These are phyloP conservation scores for Nitzschia palea DNA, from an alignment of 108 stramenopile genomes.

Conservation along the genomic window DNA sequence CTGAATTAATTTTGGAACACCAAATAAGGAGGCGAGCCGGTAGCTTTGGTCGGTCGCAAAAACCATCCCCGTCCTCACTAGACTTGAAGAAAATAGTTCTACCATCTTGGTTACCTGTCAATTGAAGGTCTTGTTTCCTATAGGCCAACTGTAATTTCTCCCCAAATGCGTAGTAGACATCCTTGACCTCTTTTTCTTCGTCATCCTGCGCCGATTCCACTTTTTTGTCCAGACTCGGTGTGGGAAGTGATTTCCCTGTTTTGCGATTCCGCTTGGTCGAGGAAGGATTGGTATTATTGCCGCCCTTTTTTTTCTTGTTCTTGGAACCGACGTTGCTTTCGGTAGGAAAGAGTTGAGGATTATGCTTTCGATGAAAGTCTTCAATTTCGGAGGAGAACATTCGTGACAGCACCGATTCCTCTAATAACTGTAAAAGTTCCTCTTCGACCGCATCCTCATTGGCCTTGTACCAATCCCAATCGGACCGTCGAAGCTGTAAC, in stretches of 20 bases:
- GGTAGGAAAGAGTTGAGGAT: constrained; percentile 17
- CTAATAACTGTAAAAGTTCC: constrained; percentile 36
- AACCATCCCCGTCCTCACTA: background rate
- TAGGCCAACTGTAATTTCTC: constrained; percentile 37
- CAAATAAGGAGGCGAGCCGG: constrained; percentile 33
- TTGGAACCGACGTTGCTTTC: constrained; percentile 20
- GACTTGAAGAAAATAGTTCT: constrained; percentile 15
- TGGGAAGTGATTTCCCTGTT: background rate
- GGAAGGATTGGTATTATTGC: background rate
- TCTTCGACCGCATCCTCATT: constrained; percentile 20
- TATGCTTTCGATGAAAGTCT: constrained; percentile 18
- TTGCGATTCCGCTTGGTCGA: constrained; percentile 4
- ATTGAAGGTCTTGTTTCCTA: constrained; percentile 9
- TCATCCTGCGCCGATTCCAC: background rate
- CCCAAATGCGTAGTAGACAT: constrained; percentile 42
- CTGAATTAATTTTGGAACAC: constrained; percentile 10
- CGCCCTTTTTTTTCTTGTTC: constrained; percentile 2
- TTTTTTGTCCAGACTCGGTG: background rate
- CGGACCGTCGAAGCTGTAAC: constrained; percentile 32
- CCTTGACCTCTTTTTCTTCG: constrained; percentile 23
- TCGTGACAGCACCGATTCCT: constrained; percentile 35
- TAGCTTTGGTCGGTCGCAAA: constrained; percentile 16
- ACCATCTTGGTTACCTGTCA: background rate
- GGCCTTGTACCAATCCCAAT: constrained; percentile 38
- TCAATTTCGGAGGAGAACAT: constrained; percentile 41